These are phyloP conservation scores for Colletotrichum musicola DNA, from an alignment of 2,329 filamentous ascomycete species.

Conservation along the genomic window DNA sequence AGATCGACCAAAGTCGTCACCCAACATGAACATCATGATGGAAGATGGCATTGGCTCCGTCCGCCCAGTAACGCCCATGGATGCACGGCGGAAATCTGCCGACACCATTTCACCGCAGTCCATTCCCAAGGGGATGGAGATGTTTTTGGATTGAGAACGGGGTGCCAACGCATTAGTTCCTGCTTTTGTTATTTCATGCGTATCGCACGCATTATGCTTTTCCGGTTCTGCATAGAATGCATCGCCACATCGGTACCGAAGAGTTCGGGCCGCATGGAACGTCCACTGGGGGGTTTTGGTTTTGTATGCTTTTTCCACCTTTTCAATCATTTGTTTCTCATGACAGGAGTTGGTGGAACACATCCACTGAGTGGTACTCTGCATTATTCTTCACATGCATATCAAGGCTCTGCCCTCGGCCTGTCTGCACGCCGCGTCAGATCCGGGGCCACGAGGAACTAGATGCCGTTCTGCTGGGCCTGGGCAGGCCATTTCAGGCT, in stretches of 20 bases:
- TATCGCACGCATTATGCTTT: slow-evolving; percentile 7
- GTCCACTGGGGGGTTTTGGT: background rate
- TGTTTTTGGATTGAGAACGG: slow-evolving; percentile 49
- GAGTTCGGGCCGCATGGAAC: slow-evolving; percentile 30
- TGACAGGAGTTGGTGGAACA: slow-evolving; percentile 12
- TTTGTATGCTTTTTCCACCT: no score
- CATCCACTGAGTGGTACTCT: background rate
- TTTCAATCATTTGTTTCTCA: background rate
- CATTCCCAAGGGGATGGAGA: slow-evolving; percentile 55
- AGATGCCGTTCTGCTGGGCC: background rate
- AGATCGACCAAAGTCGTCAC: slow-evolving; percentile 35
- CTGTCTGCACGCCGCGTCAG: slow-evolving; percentile 10
- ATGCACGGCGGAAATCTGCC: slow-evolving; percentile 28
- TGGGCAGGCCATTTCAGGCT: slow-evolving; percentile 3
- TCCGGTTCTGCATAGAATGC: slow-evolving; percentile 29
- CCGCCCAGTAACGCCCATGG: slow-evolving; percentile 30
- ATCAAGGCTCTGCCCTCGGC: background rate
- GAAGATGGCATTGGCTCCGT: slow-evolving; percentile 13
- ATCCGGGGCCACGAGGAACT: background rate
- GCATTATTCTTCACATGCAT: slow-evolving; percentile 23
- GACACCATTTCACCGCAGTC: slow-evolving; percentile 60
- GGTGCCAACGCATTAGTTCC: background rate
- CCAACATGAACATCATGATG: slow-evolving; percentile 7
- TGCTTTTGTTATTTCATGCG: background rate
- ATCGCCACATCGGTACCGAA: slow-evolving; percentile 30